Percentiles rank a stretch among this genome's conserved stretches.
These are phyloP conservation scores for Syzygium jambos DNA, from an alignment of 345 rosid species.

Conservation along the genomic window DNA sequence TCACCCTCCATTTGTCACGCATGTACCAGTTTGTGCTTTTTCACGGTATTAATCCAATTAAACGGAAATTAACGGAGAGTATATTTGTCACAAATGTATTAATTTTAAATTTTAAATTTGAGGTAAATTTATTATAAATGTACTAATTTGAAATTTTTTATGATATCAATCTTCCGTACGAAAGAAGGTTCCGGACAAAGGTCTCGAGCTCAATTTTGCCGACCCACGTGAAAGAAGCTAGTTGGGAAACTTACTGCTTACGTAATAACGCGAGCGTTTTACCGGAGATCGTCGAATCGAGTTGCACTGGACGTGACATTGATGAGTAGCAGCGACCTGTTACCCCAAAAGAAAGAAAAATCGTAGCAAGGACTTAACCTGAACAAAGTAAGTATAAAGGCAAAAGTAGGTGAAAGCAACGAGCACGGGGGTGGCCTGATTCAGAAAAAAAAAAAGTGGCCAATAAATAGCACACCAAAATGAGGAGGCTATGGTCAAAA, in stretches of 20 bases:
- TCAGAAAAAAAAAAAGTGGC: not conserved
- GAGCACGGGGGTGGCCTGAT: not conserved
- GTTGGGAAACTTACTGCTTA: not conserved
- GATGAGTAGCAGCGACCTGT: not conserved
- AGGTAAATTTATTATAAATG: too few relatives aligned
- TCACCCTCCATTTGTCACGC: too few relatives aligned
- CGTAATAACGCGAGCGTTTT: not conserved
- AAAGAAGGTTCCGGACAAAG: not conserved
- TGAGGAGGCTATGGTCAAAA: not conserved
- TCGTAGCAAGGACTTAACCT: not conserved
- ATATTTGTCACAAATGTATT: too few relatives aligned
- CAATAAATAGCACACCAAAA: not conserved
- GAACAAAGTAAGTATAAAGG: not conserved
- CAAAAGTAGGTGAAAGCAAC: not conserved
- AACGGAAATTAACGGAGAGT: too few relatives aligned
- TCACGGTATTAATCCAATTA: too few relatives aligned
- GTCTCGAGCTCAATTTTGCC: not conserved
- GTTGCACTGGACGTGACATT: not conserved
- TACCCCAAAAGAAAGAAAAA: not conserved
- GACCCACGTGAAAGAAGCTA: not conserved
- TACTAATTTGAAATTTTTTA: too few relatives aligned
- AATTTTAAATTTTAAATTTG: too few relatives aligned
- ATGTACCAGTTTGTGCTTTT: too few relatives aligned
- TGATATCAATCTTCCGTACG: too few relatives aligned
- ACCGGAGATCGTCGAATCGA: not conserved